A percentile compares a stretch with the other conserved stretches of the same genome.
Conservation (phyloP, 2,329 filamentous ascomycete genomes). For the Akanthomyces lecanii region DNA sequence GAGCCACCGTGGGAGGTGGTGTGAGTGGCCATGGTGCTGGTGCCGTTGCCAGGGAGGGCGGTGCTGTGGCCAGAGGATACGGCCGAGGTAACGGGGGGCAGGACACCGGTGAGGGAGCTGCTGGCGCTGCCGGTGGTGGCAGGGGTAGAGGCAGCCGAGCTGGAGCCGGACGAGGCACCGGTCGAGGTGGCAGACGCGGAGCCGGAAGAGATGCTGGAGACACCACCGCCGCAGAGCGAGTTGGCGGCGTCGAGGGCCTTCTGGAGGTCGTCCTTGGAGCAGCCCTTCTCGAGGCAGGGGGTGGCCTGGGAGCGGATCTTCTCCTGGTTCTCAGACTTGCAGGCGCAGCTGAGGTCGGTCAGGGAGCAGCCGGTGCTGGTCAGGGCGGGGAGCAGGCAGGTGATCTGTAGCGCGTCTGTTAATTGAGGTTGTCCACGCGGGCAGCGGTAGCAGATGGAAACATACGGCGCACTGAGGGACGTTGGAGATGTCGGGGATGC, state of each 20-base stretch:
- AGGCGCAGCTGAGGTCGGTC: conserved; percentile 37
- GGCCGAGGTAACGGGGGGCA: conserved; percentile 10
- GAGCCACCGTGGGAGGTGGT: conserved; percentile 21
- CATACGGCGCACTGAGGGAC: conserved; percentile 40
- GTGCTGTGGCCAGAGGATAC: not conserved
- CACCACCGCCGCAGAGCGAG: conserved; percentile 19
- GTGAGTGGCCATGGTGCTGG: conserved; percentile 23
- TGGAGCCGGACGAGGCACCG: not conserved
- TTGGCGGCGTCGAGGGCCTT: conserved; percentile 30
- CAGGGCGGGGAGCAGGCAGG: conserved; percentile 35
- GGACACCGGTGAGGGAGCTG: conserved; percentile 1
- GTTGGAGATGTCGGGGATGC: conserved; percentile 26
- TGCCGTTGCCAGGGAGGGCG: conserved; percentile 18
- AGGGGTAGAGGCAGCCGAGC: conserved; percentile 14
- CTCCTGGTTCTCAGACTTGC: conserved; percentile 31
- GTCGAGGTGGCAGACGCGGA: conserved; percentile 5
- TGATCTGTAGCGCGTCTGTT: conserved; percentile 21
- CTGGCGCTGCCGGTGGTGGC: conserved; percentile 9
- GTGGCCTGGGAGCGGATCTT: conserved; percentile 28
- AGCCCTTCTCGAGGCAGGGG: conserved; percentile 33
- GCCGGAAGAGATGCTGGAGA: conserved; percentile 8
- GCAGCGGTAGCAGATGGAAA: conserved; percentile 8
- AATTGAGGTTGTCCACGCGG: not conserved
- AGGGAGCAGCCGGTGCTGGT: conserved; percentile 33
- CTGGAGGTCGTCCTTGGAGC: conserved; percentile 30